These are phyloP conservation scores for Starmera pachycereana DNA, from an alignment of 805 yeast genomes.

Conservation along the genomic window DNA sequence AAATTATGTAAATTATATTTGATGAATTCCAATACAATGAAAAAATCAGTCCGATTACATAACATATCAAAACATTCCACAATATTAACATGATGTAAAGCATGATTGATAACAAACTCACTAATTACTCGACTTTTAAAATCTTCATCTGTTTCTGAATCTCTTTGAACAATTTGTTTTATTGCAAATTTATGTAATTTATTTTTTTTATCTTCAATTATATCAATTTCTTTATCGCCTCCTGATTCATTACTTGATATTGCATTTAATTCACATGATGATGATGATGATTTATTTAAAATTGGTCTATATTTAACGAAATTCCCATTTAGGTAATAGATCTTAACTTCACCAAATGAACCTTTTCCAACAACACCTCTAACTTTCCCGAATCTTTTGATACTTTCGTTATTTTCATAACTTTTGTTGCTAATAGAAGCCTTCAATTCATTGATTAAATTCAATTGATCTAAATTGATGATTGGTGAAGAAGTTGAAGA, in stretches of 20 bases:
- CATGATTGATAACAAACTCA: constrained; percentile 81
- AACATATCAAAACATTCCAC: constrained; percentile 72
- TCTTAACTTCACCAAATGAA: constrained; percentile 92
- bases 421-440: constrained; percentile 9
- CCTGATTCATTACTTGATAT: constrained; percentile 24
- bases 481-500: too few species aligned
- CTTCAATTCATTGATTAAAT: constrained; percentile 35
- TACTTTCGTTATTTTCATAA: constrained; percentile 10
- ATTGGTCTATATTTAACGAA: too few species aligned
- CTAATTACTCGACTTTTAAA: constrained; percentile 86
- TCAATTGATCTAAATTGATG: constrained; percentile 13
- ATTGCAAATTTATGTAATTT: too few species aligned
- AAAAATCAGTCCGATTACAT: constrained; percentile 58
- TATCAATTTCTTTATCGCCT: too few species aligned
- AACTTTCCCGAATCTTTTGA: constrained; percentile 39
- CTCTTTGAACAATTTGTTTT: constrained; percentile 92
- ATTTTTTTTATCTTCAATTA: too few species aligned
- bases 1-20: constrained; percentile 41
- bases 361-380: constrained; percentile 77
- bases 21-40: too few species aligned
- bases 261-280: too few species aligned
- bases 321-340: constrained; percentile 79
- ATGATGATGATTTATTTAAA: too few species aligned
- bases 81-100: constrained; percentile 65
- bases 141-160: constrained; percentile 93